Base-by-base conservation (phyloP, 164 flowering plant species). In the Macadamia integrifolia region DNA sequence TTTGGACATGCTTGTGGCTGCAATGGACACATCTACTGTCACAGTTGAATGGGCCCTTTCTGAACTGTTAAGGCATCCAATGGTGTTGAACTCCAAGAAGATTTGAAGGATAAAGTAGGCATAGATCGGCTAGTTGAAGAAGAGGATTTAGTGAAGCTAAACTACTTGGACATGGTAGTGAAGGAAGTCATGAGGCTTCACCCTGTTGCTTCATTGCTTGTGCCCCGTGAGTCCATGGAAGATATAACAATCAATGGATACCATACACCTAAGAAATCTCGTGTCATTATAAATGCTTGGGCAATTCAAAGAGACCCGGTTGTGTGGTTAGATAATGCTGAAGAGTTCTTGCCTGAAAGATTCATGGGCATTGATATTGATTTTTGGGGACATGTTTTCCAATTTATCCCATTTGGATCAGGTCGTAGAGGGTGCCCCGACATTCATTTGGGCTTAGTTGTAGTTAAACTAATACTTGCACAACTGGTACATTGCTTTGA, bases 131-230 rank as follows among this genome's bases (percentile, higher is more conserved):
- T 32, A 57, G 76, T 72, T n/a, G 80, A 74, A 29, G 78, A 76
- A 40, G 23, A 53, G 1, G 79, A 79, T 68, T 74, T 79, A 63
- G 53, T 35, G 1, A 58, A 63, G 42, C 30, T 79, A 29, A 58
- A 59, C 10, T 79, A 79, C 70, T 65, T 75, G 62, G 76, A 70
- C 61, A 75, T 73, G 79, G 77, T 76, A n/a, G 55, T 79, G 53
- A 79, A 76, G 61, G 82, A 79, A 62, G 62, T 50, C 71, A 11
- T 78, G 63, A 67, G 84, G 64, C 65, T 81, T 1, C 80, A 81
- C 49, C 84, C 81, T 15, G 75, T 66, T 0, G 76, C 53, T 0
- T 80, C 84, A 29, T 31, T 78, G 10, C 75, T 81, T 4, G 9
- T 78, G n/a, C 81, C 84, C 3, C 79, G 23, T 3, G 69, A 78